These are phyloP conservation scores for Colletotrichum shisoi DNA, from an alignment of 2,329 filamentous ascomycete species.

Conservation along the genomic window DNA sequence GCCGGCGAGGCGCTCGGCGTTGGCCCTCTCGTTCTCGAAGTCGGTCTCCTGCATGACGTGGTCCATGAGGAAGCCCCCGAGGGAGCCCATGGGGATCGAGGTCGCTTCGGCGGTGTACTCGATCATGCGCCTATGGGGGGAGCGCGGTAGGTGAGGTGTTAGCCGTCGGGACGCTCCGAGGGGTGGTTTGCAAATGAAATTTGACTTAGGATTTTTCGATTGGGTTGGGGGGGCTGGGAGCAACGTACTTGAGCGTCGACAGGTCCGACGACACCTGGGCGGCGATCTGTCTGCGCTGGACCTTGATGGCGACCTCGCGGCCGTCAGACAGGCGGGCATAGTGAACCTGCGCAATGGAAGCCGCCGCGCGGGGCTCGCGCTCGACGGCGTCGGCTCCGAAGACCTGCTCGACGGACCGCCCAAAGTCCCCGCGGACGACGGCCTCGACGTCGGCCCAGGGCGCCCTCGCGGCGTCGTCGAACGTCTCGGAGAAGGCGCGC, in stretches of 20 bases:
- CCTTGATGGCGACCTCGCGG: slow-evolving; percentile 71
- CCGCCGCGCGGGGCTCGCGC: slow-evolving; percentile 55
- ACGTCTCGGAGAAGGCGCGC: slow-evolving; percentile 73
- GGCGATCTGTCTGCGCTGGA: slow-evolving; percentile 73
- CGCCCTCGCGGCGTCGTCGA: slow-evolving; percentile 75
- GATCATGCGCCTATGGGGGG: slow-evolving; percentile 35
- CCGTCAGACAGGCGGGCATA: slow-evolving; percentile 69
- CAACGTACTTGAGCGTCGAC: slow-evolving; percentile 68
- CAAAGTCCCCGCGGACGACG: slow-evolving; percentile 71
- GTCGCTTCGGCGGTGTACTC: slow-evolving; percentile 51
- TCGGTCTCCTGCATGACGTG: slow-evolving; percentile 72
- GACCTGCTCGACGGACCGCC: slow-evolving; percentile 65
- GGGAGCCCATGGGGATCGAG: slow-evolving; percentile 69
- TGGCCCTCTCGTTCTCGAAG: slow-evolving; percentile 71
- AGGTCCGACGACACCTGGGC: slow-evolving; percentile 72
- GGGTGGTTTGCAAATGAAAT: too few relatives aligned
- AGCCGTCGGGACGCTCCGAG: background rate
- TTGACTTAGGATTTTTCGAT: too few relatives aligned
- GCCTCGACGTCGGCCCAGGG: slow-evolving; percentile 69
- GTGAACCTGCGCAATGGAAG: slow-evolving; percentile 75
- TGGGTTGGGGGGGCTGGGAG: background rate
- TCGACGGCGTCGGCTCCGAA: slow-evolving; percentile 54
- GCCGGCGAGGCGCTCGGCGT: slow-evolving; percentile 67
- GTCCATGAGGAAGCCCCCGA: slow-evolving; percentile 72
- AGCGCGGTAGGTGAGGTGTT: background rate